Evolutionary conservation across 176 grass and related monocot genomes (phyloP).

Genomic region (Ensete glaucum): DNA sequence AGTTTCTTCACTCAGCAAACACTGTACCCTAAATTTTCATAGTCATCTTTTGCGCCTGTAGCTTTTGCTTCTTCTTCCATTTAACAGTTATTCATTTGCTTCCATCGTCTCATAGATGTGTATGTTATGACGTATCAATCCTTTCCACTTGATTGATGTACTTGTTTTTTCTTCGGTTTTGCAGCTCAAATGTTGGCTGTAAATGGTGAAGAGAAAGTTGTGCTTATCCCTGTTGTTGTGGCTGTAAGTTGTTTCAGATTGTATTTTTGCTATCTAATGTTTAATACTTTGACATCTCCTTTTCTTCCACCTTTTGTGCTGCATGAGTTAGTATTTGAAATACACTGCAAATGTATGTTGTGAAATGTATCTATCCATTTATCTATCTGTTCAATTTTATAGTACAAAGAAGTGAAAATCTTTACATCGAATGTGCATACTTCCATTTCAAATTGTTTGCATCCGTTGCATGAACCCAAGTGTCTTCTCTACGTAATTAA

Average conservation of each 20-base stretch:
- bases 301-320: no score
- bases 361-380: background rate
- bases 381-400: no score
- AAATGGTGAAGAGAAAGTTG: slow-evolving; percentile 63
- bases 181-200: slow-evolving; percentile 68
- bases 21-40: no score
- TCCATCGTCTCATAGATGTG: no score
- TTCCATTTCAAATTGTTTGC: no score
- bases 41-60: no score
- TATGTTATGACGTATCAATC: no score
- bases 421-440: no score
- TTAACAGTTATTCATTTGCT: background rate
- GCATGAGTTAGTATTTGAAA: background rate
- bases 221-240: slow-evolving; percentile 66
- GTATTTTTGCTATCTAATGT: slow-evolving; percentile 7
- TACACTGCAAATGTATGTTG: background rate
- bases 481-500: no score
- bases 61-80: background rate
- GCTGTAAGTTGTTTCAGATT: slow-evolving; percentile 47
- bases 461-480: no score
- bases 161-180: slow-evolving; percentile 19
- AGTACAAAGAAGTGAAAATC: no score
- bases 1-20: no score
- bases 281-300: slow-evolving; percentile 1
- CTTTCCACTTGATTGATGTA: slow-evolving; percentile 1